phyloP scores from a whole-genome alignment of 257 asterid genomes.

The Coffea canephora region DNA sequence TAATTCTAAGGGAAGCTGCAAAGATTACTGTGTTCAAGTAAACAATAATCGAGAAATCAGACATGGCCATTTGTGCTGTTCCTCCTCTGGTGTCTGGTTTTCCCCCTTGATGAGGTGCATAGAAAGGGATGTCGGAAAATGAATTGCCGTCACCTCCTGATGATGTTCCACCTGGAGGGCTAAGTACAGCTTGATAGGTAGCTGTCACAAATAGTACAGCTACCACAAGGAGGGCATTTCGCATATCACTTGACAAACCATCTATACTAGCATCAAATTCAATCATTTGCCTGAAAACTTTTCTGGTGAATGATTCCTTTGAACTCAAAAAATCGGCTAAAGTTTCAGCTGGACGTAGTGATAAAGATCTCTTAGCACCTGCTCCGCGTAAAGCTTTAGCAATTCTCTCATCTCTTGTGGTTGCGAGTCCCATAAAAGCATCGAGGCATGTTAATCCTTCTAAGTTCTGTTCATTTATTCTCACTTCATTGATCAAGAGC shows the following conservation, averaged over 20 bases:
- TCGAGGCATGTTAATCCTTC: conserved; percentile 18
- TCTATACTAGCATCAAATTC: too few species aligned
- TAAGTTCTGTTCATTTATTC: not conserved
- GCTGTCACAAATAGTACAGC: not conserved
- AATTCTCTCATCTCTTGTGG: not conserved
- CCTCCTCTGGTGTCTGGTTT: too few species aligned
- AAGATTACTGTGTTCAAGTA: too few species aligned
- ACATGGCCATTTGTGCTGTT: too few species aligned
- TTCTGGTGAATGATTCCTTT: not conserved
- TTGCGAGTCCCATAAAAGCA: not conserved
- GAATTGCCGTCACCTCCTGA: too few species aligned
- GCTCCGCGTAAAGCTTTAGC: not conserved
- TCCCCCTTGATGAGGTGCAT: too few species aligned
- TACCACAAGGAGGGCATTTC: not conserved
- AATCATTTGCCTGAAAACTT: not conserved
- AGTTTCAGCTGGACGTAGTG: not conserved
- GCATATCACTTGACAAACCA: not conserved
- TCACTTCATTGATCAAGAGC: not conserved
- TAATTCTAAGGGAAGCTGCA: too few species aligned
- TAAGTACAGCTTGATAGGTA: not conserved
- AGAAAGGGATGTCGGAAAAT: too few species aligned
- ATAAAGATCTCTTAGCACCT: not conserved
- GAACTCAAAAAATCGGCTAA: not conserved
- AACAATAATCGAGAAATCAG: too few species aligned
- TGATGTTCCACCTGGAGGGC: not conserved